Conservation (phyloP, 164 flowering plant species). For the Pachysandra terminalis region DNA sequence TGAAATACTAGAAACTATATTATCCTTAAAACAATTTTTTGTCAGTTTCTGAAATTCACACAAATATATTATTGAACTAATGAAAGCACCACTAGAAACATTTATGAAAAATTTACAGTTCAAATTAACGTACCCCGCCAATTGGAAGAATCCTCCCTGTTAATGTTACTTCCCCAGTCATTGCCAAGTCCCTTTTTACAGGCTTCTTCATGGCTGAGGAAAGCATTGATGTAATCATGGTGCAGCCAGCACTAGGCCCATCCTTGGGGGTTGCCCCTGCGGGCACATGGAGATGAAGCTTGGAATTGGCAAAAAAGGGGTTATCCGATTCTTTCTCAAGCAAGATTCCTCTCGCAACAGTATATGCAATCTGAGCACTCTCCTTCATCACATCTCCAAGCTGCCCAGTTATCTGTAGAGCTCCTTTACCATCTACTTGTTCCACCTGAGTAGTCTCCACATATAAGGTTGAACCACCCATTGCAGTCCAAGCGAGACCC, state of each 20-base stretch:
- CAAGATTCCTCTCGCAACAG: conserved; percentile 75
- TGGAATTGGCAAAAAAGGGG: conserved; percentile 64
- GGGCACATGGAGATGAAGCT: conserved; percentile 97
- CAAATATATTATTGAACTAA: neutral
- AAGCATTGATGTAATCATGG: conserved; percentile 92
- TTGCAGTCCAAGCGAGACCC: conserved; percentile 99
- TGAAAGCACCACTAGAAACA: conserved; percentile 1
- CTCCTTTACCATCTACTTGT: conserved; percentile 90
- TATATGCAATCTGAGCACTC: conserved; percentile 93
- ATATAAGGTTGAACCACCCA: conserved; percentile 96
- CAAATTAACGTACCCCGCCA: conserved; percentile 77
- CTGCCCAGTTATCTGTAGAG: conserved; percentile 81
- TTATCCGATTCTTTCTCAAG: conserved; percentile 67
- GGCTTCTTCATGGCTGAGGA: conserved; percentile 85
- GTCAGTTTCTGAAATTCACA: neutral
- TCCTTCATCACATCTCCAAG: conserved; percentile 99
- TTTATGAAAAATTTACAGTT: neutral
- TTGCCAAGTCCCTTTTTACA: conserved; percentile 80
- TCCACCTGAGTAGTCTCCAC: conserved; percentile 80
- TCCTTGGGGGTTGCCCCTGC: conserved; percentile 99
- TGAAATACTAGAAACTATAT: no score
- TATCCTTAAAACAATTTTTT: neutral
- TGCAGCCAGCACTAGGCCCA: conserved; percentile 99
- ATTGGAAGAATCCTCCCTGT: conserved; percentile 92
- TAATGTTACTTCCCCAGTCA: conserved; percentile 97